Evolutionary conservation across 1,139 yeast genomes (phyloP), one percentile per base, ranked within the genome.

Genomic region (Geotrichum citri-aurantii): DNA sequence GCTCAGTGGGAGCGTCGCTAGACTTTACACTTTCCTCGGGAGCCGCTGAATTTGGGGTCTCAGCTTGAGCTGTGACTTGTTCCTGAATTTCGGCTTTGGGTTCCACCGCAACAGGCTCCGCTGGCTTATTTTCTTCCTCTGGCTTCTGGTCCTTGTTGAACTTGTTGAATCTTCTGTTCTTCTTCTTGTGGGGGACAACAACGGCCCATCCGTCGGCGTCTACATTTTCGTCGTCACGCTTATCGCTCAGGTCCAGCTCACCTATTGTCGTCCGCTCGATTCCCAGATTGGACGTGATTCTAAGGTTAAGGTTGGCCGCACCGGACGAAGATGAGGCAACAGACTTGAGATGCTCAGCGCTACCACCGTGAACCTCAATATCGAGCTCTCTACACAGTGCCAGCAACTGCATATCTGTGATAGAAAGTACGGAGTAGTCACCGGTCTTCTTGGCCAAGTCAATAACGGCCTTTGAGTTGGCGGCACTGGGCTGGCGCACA

Each of bases 301-400:
- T 46, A n/a, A 54, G 40, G 10, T 49, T 52, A 48, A 59, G 31
- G 31, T 59, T 59, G 3, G 58, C 57, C 7, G 50, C 49, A 8
- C 53, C 55, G 11, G 53, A 50, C 11, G 58, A 56, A 14, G 56
- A 46, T 5, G 47, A 48, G 8, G 42, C 51, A 19, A 37, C 56
- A 3, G 68, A 79, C 61, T 78, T 81, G 62, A 89, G 75, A 42
- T 56, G 58, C 11, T 23, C 44, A 50, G 53, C 59, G 27, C 54
- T 53, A 12, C 95, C 95, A 33, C 79, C 76, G 65, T 86, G 85
- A 58, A 79, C 68, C 69, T 89, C 93, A 52, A 79, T 78, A 65
- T 92, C 97, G 56, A 95, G 73, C 70, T 93, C 97, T 70, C 91
- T 90, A 1, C 97, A 85, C 65, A 93, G 78, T 0, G 99, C 99